Conservation (phyloP, 2,329 filamentous ascomycete species). For the Trichophyton simii region DNA sequence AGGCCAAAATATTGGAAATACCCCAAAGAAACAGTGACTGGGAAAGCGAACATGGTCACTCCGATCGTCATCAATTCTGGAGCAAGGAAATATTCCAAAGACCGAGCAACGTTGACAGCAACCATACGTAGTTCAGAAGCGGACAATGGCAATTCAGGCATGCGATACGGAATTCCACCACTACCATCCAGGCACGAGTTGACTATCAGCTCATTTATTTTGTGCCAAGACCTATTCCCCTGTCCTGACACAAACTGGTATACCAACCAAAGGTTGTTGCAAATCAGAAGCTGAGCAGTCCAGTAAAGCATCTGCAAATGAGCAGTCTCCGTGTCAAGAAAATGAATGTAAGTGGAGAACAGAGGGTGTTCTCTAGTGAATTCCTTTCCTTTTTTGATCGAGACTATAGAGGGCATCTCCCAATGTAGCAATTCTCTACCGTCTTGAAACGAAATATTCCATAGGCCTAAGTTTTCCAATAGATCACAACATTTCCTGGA, state of each 20-base stretch:
- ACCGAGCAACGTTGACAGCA: constrained; percentile 10
- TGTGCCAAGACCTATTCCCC: background rate
- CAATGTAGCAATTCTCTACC: background rate
- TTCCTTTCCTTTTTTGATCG: background rate
- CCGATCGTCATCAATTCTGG: constrained; percentile 11
- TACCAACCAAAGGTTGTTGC: constrained; percentile 6
- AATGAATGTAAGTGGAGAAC: constrained; percentile 1
- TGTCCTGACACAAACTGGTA: background rate
- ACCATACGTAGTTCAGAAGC: background rate
- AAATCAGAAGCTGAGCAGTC: constrained; percentile 8
- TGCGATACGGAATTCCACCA: too few species aligned
- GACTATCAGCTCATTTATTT: background rate
- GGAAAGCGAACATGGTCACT: constrained; percentile 8
- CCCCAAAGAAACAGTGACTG: constrained; percentile 7
- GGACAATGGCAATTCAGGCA: background rate
- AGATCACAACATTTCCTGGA: background rate
- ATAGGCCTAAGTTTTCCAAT: background rate
- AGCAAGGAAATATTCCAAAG: constrained; percentile 13
- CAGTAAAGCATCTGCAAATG: constrained; percentile 11
- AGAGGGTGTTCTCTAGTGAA: background rate
- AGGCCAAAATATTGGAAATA: constrained; percentile 8
- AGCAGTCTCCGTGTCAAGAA: constrained; percentile 7
- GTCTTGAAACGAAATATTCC: background rate
- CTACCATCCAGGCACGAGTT: background rate
- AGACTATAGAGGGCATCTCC: background rate